Percentiles rank a stretch among this genome's conserved stretches.
Conservation (phyloP, 2,329 filamentous ascomycete genomes). For the Lomentospora prolificans region DNA sequence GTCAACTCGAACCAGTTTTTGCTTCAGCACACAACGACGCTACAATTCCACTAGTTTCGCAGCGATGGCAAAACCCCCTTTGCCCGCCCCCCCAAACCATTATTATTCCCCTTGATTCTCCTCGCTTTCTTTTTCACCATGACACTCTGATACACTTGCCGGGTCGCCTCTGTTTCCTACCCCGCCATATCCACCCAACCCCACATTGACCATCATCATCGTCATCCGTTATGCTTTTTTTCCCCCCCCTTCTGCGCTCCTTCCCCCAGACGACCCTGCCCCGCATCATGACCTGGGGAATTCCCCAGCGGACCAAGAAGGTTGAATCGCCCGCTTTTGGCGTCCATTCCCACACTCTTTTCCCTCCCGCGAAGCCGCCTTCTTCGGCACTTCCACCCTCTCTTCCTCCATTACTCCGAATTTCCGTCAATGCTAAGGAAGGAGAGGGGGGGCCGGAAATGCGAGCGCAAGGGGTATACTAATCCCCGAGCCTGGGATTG, state of each 20-base stretch:
- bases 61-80: too few relatives aligned
- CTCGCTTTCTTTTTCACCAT: too few relatives aligned
- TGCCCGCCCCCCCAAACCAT: too few relatives aligned
- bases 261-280: neutral
- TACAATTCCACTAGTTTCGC: too few relatives aligned
- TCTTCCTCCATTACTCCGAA: neutral
- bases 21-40: too few relatives aligned
- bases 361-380: too few relatives aligned
- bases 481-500: neutral
- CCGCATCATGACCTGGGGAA: slow-evolving; percentile 1
- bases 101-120: too few relatives aligned
- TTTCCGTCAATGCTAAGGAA: neutral
- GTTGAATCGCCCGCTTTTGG: too few relatives aligned
- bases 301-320: too few relatives aligned
- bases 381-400: neutral
- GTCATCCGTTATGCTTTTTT: neutral
- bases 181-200: neutral
- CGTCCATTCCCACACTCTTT: too few relatives aligned
- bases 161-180: neutral
- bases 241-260: neutral
- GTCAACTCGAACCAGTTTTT: neutral
- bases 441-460: neutral
- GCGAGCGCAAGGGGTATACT: neutral
- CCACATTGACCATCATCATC: neutral
- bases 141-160: too few relatives aligned